These are phyloP conservation scores for Panellus pusillus DNA, from an alignment of 768 basidiomycete genomes.

Conservation along the genomic window DNA sequence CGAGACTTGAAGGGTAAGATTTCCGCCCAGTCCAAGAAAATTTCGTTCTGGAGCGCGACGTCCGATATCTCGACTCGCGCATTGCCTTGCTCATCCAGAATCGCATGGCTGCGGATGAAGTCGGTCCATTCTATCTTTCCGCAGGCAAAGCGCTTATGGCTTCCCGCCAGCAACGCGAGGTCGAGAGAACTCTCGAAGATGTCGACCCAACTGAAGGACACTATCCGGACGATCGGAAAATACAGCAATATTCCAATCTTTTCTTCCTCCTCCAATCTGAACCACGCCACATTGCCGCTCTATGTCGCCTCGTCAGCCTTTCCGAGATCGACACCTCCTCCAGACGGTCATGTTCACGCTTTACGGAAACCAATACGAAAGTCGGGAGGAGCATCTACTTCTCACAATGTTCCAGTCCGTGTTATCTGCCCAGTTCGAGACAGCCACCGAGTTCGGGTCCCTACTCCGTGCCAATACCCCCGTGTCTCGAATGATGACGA, in stretches of 20 bases:
- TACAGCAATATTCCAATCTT: conserved; percentile 96
- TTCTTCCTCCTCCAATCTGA: conserved; percentile 99
- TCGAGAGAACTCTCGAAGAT: conserved; percentile 93
- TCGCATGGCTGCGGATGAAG: conserved; percentile 95
- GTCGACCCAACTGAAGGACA: conserved; percentile 90
- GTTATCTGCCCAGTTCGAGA: conserved; percentile 97
- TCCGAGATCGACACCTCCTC: conserved; percentile 98
- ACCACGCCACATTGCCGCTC: conserved; percentile 93
- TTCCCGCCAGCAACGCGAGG: conserved; percentile 78
- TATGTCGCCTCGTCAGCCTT: conserved; percentile 94
- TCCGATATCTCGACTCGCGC: conserved; percentile 95
- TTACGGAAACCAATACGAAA: conserved; percentile 99
- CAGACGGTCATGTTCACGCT: conserved; percentile 99
- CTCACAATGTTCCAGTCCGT: conserved; percentile 99
- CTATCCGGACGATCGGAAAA: conserved; percentile 90
- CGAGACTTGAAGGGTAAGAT: conserved; percentile 96
- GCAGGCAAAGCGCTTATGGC: conserved; percentile 14
- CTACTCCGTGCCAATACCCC: conserved; percentile 98
- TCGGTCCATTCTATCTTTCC: conserved; percentile 35
- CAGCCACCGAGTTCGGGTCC: conserved; percentile 98
- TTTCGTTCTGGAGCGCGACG: conserved; percentile 97
- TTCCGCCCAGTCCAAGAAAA: conserved; percentile 99
- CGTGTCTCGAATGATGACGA: conserved; percentile 99
- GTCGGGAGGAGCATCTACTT: conserved; percentile 95
- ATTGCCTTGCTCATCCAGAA: conserved; percentile 98